These are phyloP conservation scores for Magnolia sinica DNA, from an alignment of 164 flowering plant genomes.

Conservation along the genomic window DNA sequence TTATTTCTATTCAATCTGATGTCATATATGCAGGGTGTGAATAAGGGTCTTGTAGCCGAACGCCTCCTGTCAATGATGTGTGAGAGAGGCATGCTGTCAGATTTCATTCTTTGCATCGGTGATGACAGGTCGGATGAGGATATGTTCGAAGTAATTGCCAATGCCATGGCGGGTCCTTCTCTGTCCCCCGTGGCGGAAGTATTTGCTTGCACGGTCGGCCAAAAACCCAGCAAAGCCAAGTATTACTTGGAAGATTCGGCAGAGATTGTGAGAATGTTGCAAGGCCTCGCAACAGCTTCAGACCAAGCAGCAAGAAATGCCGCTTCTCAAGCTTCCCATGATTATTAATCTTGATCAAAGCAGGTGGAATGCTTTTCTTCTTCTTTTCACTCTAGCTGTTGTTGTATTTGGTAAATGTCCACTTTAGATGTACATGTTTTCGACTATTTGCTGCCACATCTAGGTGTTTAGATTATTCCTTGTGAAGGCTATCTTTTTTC, in stretches of 20 bases:
- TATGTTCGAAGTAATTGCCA: slow-evolving; percentile 45
- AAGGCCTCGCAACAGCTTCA: slow-evolving; percentile 40
- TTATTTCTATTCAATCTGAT: neutral
- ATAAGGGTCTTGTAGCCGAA: slow-evolving; percentile 46
- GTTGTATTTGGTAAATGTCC: no score
- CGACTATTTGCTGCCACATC: neutral
- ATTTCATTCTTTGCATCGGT: slow-evolving; percentile 50
- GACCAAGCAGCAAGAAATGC: slow-evolving; percentile 23
- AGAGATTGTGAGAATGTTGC: slow-evolving; percentile 43
- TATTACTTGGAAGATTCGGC: slow-evolving; percentile 46
- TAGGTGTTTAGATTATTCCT: neutral
- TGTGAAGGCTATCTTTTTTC: no score
- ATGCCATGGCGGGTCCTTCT: slow-evolving; percentile 32
- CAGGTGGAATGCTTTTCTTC: neutral
- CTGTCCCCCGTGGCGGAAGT: slow-evolving; percentile 45
- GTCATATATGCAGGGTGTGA: slow-evolving; percentile 35
- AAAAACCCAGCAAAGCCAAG: slow-evolving; percentile 52
- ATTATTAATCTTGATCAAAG: slow-evolving; percentile 1
- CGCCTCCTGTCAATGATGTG: slow-evolving; percentile 35
- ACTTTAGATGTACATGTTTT: no score
- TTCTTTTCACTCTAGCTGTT: neutral
- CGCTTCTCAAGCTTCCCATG: slow-evolving; percentile 14
- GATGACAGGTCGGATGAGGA: slow-evolving; percentile 59
- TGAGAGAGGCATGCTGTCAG: slow-evolving; percentile 39
- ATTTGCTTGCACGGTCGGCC: slow-evolving; percentile 60